Conservation (phyloP, 805 yeast species). For the Wickerhamomyces strasburgensis region DNA sequence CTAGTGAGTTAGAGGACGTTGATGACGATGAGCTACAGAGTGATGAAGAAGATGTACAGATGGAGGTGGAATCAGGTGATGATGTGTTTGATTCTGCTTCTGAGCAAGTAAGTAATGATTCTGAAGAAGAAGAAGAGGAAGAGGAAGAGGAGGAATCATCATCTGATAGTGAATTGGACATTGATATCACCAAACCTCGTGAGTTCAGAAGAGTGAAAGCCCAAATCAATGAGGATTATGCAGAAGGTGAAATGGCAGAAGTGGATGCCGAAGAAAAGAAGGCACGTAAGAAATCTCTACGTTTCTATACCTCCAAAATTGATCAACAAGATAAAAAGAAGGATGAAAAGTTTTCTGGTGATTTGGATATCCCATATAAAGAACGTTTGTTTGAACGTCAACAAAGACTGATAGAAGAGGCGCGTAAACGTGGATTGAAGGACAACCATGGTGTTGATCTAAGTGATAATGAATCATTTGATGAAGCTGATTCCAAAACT, state of each 20-base stretch:
- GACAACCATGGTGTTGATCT: constrained; percentile 51
- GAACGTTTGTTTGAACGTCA: constrained; percentile 90
- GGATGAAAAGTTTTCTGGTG: constrained; percentile 65
- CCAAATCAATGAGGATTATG: constrained; percentile 45
- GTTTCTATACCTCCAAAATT: constrained; percentile 96
- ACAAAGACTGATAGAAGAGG: constrained; percentile 81
- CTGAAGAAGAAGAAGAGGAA: constrained; percentile 8
- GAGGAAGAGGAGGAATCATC: constrained; percentile 15
- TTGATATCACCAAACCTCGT: constrained; percentile 52
- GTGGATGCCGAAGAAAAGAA: constrained; percentile 85
- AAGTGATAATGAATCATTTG: constrained; percentile 42
- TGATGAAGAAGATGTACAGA: constrained; percentile 14
- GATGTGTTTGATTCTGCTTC: constrained; percentile 16
- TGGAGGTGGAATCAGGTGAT: constrained; percentile 13
- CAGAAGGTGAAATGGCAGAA: constrained; percentile 71
- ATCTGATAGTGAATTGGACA: constrained; percentile 32
- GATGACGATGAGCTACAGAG: constrained; percentile 13
- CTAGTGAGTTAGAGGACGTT: constrained; percentile 42
- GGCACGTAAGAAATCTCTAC: constrained; percentile 70
- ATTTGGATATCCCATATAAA: constrained; percentile 83
- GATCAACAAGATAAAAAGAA: constrained; percentile 74
- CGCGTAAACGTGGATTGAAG: constrained; percentile 74
- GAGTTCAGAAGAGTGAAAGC: constrained; percentile 35
- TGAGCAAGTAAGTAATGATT: constrained; percentile 16
- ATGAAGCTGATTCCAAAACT: constrained; percentile 40